Evolutionary conservation across 331 rosid genomes (phyloP).

Genomic region (Quercus lobata): DNA sequence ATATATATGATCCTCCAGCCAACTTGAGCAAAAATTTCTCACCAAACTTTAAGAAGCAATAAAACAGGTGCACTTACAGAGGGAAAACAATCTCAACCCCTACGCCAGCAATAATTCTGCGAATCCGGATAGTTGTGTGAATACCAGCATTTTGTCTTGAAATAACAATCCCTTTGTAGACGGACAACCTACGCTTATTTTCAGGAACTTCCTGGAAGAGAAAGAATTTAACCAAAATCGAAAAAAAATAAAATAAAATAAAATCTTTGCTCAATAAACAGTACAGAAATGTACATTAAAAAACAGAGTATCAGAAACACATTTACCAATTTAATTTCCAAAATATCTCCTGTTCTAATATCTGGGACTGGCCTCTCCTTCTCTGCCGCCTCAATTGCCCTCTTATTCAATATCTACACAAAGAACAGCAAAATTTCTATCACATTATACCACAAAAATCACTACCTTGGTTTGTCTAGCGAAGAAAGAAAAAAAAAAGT

Average conservation of each 20-base stretch:
- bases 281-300: not conserved
- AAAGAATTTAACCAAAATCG: slow-evolving; percentile 23
- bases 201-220: slow-evolving; percentile 84
- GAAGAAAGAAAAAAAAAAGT: not conserved
- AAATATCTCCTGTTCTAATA: slow-evolving; percentile 80
- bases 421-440: slow-evolving; percentile 9
- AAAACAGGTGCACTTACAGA: slow-evolving; percentile 49
- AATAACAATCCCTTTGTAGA: slow-evolving; percentile 86
- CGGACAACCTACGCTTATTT: slow-evolving; percentile 80
- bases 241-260: not conserved
- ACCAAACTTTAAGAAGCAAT: not conserved
- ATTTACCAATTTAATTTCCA: slow-evolving; percentile 83
- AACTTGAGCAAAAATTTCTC: slow-evolving; percentile 3
- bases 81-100: slow-evolving; percentile 98
- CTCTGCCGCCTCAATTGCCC: slow-evolving; percentile 80
- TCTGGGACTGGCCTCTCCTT: slow-evolving; percentile 74
- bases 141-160: slow-evolving; percentile 92
- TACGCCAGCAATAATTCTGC: slow-evolving; percentile 87
- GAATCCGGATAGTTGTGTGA: slow-evolving; percentile 84
- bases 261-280: not conserved
- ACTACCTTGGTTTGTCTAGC: not conserved
- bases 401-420: slow-evolving; percentile 66
- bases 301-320: not conserved
- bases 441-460: not conserved
- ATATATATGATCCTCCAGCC: not conserved